Conservation (phyloP, 192 early-diverging fungal species). For the Rhizophlyctis rosea region DNA sequence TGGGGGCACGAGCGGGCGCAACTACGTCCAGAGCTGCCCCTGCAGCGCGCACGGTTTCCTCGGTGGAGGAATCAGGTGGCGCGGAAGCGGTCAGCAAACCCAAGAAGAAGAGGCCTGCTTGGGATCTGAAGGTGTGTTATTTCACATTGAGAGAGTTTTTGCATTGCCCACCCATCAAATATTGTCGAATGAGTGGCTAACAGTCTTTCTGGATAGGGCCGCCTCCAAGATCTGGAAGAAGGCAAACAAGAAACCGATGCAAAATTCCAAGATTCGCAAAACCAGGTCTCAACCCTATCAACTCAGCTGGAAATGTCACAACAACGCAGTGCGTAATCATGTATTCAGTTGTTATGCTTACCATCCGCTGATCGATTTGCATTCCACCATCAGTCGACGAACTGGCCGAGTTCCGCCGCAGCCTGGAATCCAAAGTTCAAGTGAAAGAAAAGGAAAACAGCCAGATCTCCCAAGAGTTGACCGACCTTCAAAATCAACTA, state of each 20-base stretch:
- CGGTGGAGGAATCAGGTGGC: neutral
- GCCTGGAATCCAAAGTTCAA: slow-evolving; percentile 51
- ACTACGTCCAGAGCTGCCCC: slow-evolving; percentile 11
- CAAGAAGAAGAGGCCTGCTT: slow-evolving; percentile 67
- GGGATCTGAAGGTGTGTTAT: slow-evolving; percentile 58
- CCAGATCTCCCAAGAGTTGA: slow-evolving; percentile 31
- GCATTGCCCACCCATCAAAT: too few relatives aligned
- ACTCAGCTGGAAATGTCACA: too few relatives aligned
- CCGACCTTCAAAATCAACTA: slow-evolving; percentile 31
- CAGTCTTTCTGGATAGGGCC: slow-evolving; percentile 47
- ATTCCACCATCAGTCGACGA: slow-evolving; percentile 47
- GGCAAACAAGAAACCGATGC: slow-evolving; percentile 39
- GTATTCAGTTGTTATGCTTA: too few relatives aligned
- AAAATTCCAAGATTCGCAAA: slow-evolving; percentile 29
- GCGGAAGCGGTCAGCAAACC: slow-evolving; percentile 21
- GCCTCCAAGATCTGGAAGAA: slow-evolving; percentile 80
- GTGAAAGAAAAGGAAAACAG: slow-evolving; percentile 66
- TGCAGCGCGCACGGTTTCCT: neutral
- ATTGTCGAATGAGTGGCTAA: neutral
- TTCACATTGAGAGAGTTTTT: too few relatives aligned
- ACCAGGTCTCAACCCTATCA: slow-evolving; percentile 23
- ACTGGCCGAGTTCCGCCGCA: slow-evolving; percentile 47
- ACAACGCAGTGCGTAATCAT: neutral
- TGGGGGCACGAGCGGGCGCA: neutral
- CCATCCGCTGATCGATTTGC: too few relatives aligned